Evolutionary conservation across 208 protist species (phyloP).

Genomic region (Acanthamoeba healyi): DNA sequence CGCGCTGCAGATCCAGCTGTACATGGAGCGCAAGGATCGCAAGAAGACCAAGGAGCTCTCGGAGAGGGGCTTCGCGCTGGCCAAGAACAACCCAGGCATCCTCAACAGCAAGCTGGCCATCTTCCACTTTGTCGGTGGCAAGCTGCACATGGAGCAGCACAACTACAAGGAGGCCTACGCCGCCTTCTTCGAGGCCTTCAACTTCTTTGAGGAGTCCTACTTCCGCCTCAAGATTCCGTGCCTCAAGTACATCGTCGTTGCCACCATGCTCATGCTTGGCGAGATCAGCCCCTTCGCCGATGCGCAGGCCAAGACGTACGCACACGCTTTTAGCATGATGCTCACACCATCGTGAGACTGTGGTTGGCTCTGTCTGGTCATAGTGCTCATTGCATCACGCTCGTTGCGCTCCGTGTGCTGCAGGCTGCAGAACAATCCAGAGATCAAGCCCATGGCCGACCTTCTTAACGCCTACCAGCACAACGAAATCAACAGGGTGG

Average conservation of each 20-base stretch:
- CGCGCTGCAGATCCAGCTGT: conserved; percentile 94
- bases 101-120: conserved; percentile 91
- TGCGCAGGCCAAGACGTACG: conserved; percentile 93
- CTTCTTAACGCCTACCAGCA: conserved; percentile 90
- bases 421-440: conserved; percentile 91
- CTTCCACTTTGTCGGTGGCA: conserved; percentile 94
- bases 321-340: neutral
- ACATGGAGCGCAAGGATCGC: conserved; percentile 91
- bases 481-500: conserved; percentile 88
- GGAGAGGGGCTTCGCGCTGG: conserved; percentile 87
- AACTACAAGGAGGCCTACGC: conserved; percentile 94
- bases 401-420: neutral
- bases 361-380: no score
- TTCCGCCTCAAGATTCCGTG: conserved; percentile 91
- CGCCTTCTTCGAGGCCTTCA: conserved; percentile 95
- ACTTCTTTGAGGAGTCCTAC: conserved; percentile 95
- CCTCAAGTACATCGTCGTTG: conserved; percentile 95
- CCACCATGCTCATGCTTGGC: conserved; percentile 92
- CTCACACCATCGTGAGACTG: neutral
- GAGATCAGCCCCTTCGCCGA: conserved; percentile 95
- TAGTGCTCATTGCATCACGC: neutral
- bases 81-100: conserved; percentile 93
- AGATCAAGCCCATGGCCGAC: conserved; percentile 94
- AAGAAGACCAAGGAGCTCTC: conserved; percentile 89
- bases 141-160: conserved; percentile 90